Evolutionary conservation across 2,329 filamentous ascomycete genomes (phyloP).

Genomic region (Colletotrichum abscissum): DNA sequence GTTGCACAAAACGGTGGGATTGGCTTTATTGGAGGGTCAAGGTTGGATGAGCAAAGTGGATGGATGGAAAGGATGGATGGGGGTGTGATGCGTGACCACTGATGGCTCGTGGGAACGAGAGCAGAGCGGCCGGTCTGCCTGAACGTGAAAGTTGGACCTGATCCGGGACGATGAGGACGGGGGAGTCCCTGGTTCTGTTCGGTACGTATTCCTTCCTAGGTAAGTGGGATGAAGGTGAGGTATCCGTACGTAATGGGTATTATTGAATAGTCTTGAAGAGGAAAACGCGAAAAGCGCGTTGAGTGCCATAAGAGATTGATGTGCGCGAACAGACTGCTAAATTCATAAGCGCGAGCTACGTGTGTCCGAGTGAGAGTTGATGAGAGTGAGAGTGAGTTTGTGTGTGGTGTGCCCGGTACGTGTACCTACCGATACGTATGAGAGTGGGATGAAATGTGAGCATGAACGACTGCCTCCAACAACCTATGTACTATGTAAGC

Average conservation of each 20-base stretch:
- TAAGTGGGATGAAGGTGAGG: no score
- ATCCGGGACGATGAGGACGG: not conserved
- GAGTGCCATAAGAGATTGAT: not conserved
- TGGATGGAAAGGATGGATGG: not conserved
- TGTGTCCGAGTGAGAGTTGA: not conserved
- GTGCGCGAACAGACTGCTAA: not conserved
- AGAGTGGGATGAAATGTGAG: not conserved
- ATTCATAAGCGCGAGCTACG: not conserved
- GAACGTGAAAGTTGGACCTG: not conserved
- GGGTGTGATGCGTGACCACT: not conserved
- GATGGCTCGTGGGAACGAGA: not conserved
- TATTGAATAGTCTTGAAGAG: not conserved
- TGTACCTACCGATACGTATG: not conserved
- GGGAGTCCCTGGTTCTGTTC: not conserved
- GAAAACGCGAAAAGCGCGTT: not conserved
- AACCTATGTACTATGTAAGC: not conserved
- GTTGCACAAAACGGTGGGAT: constrained; percentile 33
- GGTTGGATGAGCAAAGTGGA: constrained; percentile 2
- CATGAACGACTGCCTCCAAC: not conserved
- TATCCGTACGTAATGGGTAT: not conserved
- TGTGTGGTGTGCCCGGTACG: not conserved
- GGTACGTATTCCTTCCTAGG: not conserved
- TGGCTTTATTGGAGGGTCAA: constrained; percentile 30
- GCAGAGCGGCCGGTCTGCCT: not conserved
- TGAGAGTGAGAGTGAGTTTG: not conserved